phyloP scores from a whole-genome alignment of 2,329 filamentous ascomycete genomes.

The Fusarium subglutinans region DNA sequence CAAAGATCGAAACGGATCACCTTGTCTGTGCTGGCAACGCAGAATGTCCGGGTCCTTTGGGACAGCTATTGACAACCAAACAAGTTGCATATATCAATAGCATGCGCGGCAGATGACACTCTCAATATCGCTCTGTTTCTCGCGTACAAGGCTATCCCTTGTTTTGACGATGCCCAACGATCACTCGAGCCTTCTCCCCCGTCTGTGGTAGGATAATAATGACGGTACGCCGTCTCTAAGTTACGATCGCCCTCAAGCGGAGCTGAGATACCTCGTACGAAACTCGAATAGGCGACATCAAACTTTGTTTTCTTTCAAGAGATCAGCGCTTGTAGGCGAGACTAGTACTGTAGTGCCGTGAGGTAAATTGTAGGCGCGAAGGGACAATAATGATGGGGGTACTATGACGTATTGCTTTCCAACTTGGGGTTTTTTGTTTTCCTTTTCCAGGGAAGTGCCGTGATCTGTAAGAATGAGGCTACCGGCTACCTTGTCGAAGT shows the following conservation, averaged over 20 bases:
- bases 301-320: slow-evolving; percentile 16
- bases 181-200: slow-evolving; percentile 24
- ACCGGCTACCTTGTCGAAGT: slow-evolving; percentile 26
- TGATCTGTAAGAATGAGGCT: slow-evolving; percentile 13
- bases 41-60: slow-evolving; percentile 5
- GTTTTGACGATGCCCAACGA: slow-evolving; percentile 41
- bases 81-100: slow-evolving; percentile 25
- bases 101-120: slow-evolving; percentile 29
- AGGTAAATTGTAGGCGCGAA: slow-evolving; percentile 5
- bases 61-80: slow-evolving; percentile 15
- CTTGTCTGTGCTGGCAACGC: slow-evolving; percentile 28
- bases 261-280: slow-evolving; percentile 18
- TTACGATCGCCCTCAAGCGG: slow-evolving; percentile 41
- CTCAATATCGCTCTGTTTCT: slow-evolving; percentile 27
- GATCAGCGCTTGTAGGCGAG: slow-evolving; percentile 26
- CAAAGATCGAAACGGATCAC: slow-evolving; percentile 24
- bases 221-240: slow-evolving; percentile 30
- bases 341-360: slow-evolving; percentile 9
- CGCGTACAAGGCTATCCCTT: slow-evolving; percentile 43
- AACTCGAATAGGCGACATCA: slow-evolving; percentile 27
- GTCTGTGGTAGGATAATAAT: slow-evolving; percentile 28
- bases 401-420: slow-evolving; percentile 28
- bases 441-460: slow-evolving; percentile 23
- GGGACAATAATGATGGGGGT: background rate
- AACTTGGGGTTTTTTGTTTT: slow-evolving; percentile 1